Base-by-base conservation (phyloP, 306 rosid genomes). In the Leucaena leucocephala region DNA sequence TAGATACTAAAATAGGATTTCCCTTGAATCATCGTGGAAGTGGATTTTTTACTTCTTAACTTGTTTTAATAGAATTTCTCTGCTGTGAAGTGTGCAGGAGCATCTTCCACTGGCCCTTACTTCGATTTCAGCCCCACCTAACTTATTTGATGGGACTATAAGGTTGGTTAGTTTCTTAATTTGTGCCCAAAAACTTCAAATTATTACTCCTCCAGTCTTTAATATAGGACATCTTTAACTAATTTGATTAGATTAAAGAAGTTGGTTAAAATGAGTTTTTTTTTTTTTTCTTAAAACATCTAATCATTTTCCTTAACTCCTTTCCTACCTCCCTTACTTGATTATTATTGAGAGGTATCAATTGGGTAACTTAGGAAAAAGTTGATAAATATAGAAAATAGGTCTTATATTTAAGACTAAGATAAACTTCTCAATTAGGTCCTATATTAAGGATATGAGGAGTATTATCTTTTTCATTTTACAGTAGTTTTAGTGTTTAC, bases 101-200 rank as follows among this genome's bases (percentile, higher is more conserved):
- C 86, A 70, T 72, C 91, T 83, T 75, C 94, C 91, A 64, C 83
- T 90, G 35, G 71, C 95, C 52, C 90, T 89, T 70, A 86, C 83
- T 76, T 89, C 97, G 17, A 81, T 81, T 78, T 88, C 98, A 68
- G 85, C 88, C n/a, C 92, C 92, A 11, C 97, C 98, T 79, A 73
- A 89, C n/a, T 8, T 93, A 63, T 90, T 93, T 50, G 90, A 93
- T 84, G 98, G 97, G 48, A 85, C 86, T n/a, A 87, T 97, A 81
- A 91, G 97, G 98, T 93, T 82, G 48, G 67, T 77, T 75, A 55
- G 61, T 22, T 78, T 57, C 46, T 19, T 49, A 6, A 4, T 45
- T 35, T 46, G 8, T 22, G 7, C 15, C 22, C 64, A 21, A 52
- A 22, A 42, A 19, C 7, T n/a, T 17, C 15, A 57, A 12, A 17